Evolutionary conservation across 257 asterid genomes (phyloP).

Genomic region (Lithospermum erythrorhizon): DNA sequence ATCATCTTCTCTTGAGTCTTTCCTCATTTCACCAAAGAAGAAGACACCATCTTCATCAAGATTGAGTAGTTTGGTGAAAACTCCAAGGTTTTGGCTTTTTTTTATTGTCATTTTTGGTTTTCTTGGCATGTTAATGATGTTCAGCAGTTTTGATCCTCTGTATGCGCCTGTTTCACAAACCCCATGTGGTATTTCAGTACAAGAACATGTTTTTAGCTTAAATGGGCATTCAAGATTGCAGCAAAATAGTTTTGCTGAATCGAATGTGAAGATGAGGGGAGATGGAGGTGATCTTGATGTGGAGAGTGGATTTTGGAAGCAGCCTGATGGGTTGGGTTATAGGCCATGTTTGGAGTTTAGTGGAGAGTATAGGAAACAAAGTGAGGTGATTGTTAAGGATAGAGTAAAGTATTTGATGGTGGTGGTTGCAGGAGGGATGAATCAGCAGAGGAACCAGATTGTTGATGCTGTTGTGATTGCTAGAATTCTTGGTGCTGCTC

Average conservation of each 20-base stretch:
- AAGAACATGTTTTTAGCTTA: constrained; percentile 17
- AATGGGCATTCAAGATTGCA: constrained; percentile 18
- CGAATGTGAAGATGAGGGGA: constrained; percentile 2
- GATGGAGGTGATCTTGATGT: constrained; percentile 14
- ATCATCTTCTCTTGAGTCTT: constrained; percentile 60
- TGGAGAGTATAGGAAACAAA: constrained; percentile 29
- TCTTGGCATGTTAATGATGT: constrained; percentile 46
- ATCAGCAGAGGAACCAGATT: constrained; percentile 98
- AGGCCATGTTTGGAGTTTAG: constrained; percentile 80
- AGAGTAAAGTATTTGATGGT: constrained; percentile 68
- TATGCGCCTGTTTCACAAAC: constrained; percentile 29
- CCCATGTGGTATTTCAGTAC: constrained; percentile 48
- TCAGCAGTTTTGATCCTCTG: constrained; percentile 38
- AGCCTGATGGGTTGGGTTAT: constrained; percentile 88
- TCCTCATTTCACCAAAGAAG: constrained; percentile 60
- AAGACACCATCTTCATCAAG: constrained; percentile 23
- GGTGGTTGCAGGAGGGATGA: constrained; percentile 91
- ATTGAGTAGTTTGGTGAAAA: constrained; percentile 31
- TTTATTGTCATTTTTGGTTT: constrained; percentile 35
- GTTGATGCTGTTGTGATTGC: constrained; percentile 98
- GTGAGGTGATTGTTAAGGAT: constrained; percentile 43
- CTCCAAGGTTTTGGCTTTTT: constrained; percentile 46
- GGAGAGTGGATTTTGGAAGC: constrained; percentile 64
- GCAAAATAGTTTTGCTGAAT: constrained; percentile 5
- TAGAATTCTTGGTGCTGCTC: constrained; percentile 83